Conservation (phyloP, 1,284 basidiomycete genomes). For the Takashimella tepidaria region DNA sequence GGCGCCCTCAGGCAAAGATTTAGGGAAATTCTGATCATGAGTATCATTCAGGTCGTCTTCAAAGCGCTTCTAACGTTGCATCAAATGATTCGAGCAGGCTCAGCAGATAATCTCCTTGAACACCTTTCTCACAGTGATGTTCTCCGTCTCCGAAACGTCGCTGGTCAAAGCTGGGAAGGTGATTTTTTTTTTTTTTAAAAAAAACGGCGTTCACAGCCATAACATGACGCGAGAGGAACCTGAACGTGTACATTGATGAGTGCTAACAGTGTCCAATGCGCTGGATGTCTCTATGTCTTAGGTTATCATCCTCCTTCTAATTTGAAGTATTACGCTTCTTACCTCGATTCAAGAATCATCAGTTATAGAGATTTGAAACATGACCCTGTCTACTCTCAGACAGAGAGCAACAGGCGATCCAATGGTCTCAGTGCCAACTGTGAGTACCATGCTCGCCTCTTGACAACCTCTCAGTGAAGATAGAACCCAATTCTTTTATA, state of each 20-base stretch:
- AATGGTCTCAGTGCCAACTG: constrained; percentile 41
- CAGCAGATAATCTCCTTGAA: constrained; percentile 82
- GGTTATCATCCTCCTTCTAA: constrained; percentile 82
- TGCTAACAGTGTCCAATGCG: no score
- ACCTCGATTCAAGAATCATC: constrained; percentile 84
- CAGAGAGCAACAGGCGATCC: constrained; percentile 71
- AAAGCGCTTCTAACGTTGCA: constrained; percentile 93
- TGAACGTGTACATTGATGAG: not conserved
- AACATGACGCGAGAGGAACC: constrained; percentile 9
- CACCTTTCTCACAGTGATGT: constrained; percentile 75
- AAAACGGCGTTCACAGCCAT: no score
- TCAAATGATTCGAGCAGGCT: constrained; percentile 88
- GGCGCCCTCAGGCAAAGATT: no score
- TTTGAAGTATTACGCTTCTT: constrained; percentile 77
- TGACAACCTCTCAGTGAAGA: no score
- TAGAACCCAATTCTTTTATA: no score
- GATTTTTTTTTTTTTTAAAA: constrained; percentile 1
- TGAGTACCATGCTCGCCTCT: no score
- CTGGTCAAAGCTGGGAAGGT: constrained; percentile 52
- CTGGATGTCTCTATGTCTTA: constrained; percentile 35
- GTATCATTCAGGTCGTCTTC: constrained; percentile 83
- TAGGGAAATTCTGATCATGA: no score
- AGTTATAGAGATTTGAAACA: constrained; percentile 87
- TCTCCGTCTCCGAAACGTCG: constrained; percentile 71
- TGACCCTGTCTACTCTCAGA: constrained; percentile 84